Conservation (phyloP, 1,284 basidiomycete species). For the Xanthoconium separans region DNA sequence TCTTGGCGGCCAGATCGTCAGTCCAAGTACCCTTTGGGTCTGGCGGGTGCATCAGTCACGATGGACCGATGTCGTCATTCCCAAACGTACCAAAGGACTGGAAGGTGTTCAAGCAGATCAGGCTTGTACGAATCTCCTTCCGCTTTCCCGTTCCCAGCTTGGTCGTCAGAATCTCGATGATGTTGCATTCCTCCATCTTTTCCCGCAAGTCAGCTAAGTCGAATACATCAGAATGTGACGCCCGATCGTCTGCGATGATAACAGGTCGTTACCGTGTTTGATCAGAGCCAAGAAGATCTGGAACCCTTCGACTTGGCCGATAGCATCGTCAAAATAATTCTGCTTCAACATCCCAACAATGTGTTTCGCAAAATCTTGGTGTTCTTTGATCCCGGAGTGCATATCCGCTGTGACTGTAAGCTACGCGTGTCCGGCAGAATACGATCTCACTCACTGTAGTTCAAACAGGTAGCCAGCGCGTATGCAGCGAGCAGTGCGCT, state of each 20-base stretch:
- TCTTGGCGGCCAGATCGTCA: constrained; percentile 9
- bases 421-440: background rate
- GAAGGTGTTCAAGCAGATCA: constrained; percentile 26
- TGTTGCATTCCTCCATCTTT: constrained; percentile 12
- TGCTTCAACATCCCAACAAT: constrained; percentile 22
- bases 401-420: constrained; percentile 16
- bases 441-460: constrained; percentile 6
- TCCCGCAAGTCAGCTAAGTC: constrained; percentile 17
- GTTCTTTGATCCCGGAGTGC: constrained; percentile 4
- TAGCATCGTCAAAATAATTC: constrained; percentile 29
- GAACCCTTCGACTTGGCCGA: constrained; percentile 29
- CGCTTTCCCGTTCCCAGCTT: constrained; percentile 16
- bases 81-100: constrained; percentile 14
- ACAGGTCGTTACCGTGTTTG: constrained; percentile 12
- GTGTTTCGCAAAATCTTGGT: constrained; percentile 10
- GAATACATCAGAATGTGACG: constrained; percentile 1
- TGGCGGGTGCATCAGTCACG: background rate
- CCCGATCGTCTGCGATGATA: no score
- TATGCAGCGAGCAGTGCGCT: constrained; percentile 12
- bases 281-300: constrained; percentile 26
- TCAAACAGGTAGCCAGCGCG: constrained; percentile 3
- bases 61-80: background rate
- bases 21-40: constrained; percentile 8
- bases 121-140: constrained; percentile 20
- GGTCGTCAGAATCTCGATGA: constrained; percentile 14